Conservation (phyloP, 73 alveolate species). For the Symbiodinium natans region DNA sequence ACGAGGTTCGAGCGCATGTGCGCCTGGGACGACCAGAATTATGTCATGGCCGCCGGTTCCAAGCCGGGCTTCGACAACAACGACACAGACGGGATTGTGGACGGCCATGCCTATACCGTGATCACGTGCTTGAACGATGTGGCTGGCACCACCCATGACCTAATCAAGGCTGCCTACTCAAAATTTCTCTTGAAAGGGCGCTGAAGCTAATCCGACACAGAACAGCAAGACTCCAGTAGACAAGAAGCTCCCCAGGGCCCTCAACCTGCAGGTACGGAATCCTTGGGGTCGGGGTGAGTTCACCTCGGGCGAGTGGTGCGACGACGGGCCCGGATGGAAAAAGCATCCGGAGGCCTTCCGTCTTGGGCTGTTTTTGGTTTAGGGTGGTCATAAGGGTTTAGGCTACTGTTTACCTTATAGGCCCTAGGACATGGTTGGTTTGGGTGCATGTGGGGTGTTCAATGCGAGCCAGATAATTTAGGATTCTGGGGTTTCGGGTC, state of each 20-base stretch:
- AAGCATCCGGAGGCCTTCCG: slow-evolving; percentile 69
- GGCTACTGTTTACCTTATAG: no score
- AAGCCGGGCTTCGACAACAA: slow-evolving; percentile 56
- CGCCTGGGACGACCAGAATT: slow-evolving; percentile 92
- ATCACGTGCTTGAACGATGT: slow-evolving; percentile 79
- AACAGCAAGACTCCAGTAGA: no score
- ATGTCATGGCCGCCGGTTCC: slow-evolving; percentile 89
- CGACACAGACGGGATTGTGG: slow-evolving; percentile 78
- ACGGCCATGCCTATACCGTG: slow-evolving; percentile 75
- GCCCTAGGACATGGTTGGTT: no score
- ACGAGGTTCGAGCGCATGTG: slow-evolving; percentile 31
- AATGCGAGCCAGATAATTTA: no score
- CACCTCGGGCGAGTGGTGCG: slow-evolving; percentile 77
- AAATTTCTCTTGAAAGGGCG: no score
- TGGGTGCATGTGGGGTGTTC: no score
- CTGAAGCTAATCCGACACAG: no score
- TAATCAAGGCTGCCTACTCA: slow-evolving; percentile 15
- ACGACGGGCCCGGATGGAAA: slow-evolving; percentile 81
- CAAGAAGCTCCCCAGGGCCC: no score
- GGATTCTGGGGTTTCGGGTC: neutral
- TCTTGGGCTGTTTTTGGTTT: no score
- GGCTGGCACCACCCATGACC: slow-evolving; percentile 67
- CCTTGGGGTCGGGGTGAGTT: slow-evolving; percentile 93
- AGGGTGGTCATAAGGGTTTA: no score
- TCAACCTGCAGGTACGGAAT: slow-evolving; percentile 54